Conservation (phyloP, 2,329 filamentous ascomycete species). For the Emydomyces testavorans region DNA sequence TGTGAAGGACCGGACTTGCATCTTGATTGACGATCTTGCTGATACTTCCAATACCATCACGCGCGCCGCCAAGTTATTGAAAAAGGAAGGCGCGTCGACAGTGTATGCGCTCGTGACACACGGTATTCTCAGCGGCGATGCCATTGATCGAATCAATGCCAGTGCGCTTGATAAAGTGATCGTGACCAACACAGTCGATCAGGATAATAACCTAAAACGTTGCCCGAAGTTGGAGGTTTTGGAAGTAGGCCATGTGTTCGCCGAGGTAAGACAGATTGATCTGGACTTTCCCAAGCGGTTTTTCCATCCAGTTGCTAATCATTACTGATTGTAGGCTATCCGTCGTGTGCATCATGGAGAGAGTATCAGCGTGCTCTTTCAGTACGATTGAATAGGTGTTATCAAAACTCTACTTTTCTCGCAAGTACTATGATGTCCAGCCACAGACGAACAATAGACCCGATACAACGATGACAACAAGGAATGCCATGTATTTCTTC, state of each 20-base stretch:
- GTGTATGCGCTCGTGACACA: slow-evolving; percentile 92
- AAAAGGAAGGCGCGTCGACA: slow-evolving; percentile 77
- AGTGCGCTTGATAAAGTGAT: slow-evolving; percentile 87
- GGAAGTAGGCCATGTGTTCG: slow-evolving; percentile 79
- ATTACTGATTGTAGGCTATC: slow-evolving; percentile 51
- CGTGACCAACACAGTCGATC: slow-evolving; percentile 90
- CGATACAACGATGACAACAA: neutral
- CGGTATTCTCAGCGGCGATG: slow-evolving; percentile 88
- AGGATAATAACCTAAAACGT: slow-evolving; percentile 62
- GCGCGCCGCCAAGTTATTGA: slow-evolving; percentile 87
- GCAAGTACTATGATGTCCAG: neutral
- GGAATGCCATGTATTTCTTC: neutral
- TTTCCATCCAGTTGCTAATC: slow-evolving; percentile 22
- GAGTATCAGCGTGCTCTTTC: slow-evolving; percentile 91
- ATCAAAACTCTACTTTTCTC: neutral
- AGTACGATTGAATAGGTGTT: slow-evolving; percentile 50
- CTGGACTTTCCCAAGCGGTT: slow-evolving; percentile 2
- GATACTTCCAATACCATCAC: slow-evolving; percentile 98
- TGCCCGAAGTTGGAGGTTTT: slow-evolving; percentile 87
- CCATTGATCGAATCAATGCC: slow-evolving; percentile 85
- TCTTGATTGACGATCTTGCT: slow-evolving; percentile 85
- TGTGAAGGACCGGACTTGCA: slow-evolving; percentile 67
- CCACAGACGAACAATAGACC: neutral
- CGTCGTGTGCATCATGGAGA: slow-evolving; percentile 94
- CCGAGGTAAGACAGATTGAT: slow-evolving; percentile 56